Evolutionary conservation across 2,329 filamentous ascomycete species (phyloP).

Genomic region (Colletotrichum gigasporum): DNA sequence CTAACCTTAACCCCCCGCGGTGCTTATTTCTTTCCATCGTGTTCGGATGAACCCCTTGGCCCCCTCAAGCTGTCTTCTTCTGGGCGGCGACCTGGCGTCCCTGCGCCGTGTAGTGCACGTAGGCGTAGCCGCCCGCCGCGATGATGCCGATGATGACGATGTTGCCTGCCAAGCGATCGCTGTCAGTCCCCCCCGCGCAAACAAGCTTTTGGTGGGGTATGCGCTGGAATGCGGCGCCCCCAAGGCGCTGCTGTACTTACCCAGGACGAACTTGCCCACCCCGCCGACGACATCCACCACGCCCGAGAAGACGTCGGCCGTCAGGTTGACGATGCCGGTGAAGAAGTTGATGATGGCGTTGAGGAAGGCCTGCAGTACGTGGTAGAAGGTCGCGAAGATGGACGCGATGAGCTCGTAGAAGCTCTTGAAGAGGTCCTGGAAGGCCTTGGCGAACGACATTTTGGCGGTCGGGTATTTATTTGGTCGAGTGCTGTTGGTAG

Average conservation of each 20-base stretch:
- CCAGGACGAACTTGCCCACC: slow-evolving; percentile 48
- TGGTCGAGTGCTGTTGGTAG: neutral
- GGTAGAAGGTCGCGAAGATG: slow-evolving; percentile 45
- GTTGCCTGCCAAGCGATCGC: slow-evolving; percentile 41
- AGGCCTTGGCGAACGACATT: slow-evolving; percentile 47
- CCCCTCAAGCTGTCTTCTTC: slow-evolving; percentile 40
- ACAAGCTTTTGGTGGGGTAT: too few relatives aligned
- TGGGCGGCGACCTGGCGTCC: slow-evolving; percentile 37
- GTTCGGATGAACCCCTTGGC: too few relatives aligned
- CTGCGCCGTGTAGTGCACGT: slow-evolving; percentile 44
- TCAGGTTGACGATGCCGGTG: slow-evolving; percentile 46
- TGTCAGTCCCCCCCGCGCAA: neutral
- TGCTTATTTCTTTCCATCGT: too few relatives aligned
- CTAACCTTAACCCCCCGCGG: too few relatives aligned
- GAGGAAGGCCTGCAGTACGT: slow-evolving; percentile 45
- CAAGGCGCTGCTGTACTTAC: slow-evolving; percentile 37
- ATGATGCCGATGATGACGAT: slow-evolving; percentile 45
- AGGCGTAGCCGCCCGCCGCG: slow-evolving; percentile 42
- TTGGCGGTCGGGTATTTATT: slow-evolving; percentile 22
- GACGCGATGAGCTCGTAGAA: slow-evolving; percentile 52
- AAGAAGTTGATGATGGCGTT: slow-evolving; percentile 46
- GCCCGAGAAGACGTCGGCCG: slow-evolving; percentile 46
- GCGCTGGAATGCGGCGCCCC: too few relatives aligned
- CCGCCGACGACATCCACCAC: slow-evolving; percentile 48
- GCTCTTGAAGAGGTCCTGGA: slow-evolving; percentile 50